Conservation (phyloP, 768 basidiomycete species). For the Russula compacta region DNA sequence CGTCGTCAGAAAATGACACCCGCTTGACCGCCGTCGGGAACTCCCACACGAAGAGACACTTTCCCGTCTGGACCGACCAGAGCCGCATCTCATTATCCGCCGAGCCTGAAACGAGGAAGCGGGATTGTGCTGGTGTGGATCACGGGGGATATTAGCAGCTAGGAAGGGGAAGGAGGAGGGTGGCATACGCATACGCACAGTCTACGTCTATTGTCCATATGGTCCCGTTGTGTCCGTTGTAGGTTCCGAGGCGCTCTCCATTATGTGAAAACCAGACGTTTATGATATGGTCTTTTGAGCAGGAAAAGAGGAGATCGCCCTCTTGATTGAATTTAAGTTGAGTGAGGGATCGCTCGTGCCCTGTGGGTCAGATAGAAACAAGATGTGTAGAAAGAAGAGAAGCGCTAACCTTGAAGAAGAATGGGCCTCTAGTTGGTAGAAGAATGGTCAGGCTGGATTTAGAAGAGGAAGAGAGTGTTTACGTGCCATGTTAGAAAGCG, state of each 20-base stretch:
- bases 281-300: constrained; percentile 90
- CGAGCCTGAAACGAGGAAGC: constrained; percentile 81
- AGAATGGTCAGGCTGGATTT: neutral
- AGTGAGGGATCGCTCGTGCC: constrained; percentile 94
- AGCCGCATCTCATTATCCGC: constrained; percentile 91
- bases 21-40: constrained; percentile 97
- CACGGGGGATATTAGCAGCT: too few relatives aligned
- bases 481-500: neutral
- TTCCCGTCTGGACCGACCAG: constrained; percentile 84
- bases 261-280: constrained; percentile 98
- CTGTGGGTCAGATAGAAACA: constrained; percentile 31
- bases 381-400: neutral
- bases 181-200: constrained; percentile 49
- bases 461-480: neutral
- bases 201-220: constrained; percentile 98
- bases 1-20: constrained; percentile 84
- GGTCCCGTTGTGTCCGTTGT: constrained; percentile 90
- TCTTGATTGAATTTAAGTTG: constrained; percentile 97
- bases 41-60: constrained; percentile 93
- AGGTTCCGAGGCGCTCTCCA: constrained; percentile 94
- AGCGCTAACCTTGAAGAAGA: constrained; percentile 1
- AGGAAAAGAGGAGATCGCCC: constrained; percentile 92
- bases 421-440: constrained; percentile 1
- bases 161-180: neutral
- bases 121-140: constrained; percentile 59